phyloP scores from a whole-genome alignment of 75 land plant species.

The Cryptomeria japonica region DNA sequence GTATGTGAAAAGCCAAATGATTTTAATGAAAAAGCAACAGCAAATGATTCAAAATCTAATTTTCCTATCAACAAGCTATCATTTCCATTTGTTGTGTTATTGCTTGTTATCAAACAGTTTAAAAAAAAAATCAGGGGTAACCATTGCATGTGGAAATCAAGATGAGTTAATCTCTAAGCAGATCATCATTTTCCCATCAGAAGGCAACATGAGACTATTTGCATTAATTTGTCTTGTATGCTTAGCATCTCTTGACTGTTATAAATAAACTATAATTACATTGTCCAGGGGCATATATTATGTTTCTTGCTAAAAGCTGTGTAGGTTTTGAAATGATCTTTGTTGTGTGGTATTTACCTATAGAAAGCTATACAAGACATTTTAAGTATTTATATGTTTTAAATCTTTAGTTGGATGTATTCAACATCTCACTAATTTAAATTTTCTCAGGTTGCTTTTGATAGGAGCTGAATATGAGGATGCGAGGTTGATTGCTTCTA shows the following conservation, averaged over 20 bases:
- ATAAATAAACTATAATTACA: neutral
- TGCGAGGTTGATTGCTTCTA: constrained; percentile 38
- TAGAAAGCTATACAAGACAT: neutral
- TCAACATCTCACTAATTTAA: neutral
- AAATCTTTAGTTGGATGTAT: neutral
- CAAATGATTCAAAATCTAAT: too few relatives aligned
- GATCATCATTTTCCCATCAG: neutral
- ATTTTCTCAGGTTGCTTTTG: constrained; percentile 27
- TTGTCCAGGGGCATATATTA: neutral
- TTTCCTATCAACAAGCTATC: too few relatives aligned
- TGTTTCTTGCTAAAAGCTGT: neutral
- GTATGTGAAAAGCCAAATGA: too few relatives aligned
- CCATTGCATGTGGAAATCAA: neutral
- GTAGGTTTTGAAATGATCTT: neutral
- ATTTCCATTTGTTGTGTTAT: too few relatives aligned
- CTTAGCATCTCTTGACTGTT: neutral
- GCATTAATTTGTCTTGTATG: neutral
- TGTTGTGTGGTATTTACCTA: neutral
- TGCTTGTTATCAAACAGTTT: too few relatives aligned
- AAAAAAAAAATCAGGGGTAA: too few relatives aligned
- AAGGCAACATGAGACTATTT: neutral
- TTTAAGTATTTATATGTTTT: neutral
- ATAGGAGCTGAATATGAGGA: constrained; percentile 44
- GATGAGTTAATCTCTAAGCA: neutral
- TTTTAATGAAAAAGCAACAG: too few relatives aligned